Conservation (phyloP, 306 rosid genomes). For the Rosa multiflora region DNA sequence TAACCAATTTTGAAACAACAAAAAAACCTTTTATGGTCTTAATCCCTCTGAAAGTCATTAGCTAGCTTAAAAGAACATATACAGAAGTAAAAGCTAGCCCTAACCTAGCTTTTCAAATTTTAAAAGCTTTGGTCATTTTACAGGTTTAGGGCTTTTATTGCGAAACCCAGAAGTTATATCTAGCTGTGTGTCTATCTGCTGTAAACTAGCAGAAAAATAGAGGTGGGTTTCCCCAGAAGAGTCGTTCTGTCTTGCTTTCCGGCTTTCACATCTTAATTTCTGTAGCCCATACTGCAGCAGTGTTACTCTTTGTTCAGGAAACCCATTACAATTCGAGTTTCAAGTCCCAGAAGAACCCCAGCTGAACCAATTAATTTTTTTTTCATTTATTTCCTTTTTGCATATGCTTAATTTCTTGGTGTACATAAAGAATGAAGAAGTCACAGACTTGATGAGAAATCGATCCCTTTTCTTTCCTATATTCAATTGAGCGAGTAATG, state of each 20-base stretch:
- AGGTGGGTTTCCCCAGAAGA: slow-evolving; percentile 17
- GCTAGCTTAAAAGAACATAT: neutral
- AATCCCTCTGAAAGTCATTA: neutral
- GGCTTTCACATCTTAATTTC: neutral
- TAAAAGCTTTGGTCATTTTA: neutral
- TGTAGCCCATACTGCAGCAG: neutral
- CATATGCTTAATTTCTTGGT: neutral
- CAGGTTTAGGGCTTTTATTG: neutral
- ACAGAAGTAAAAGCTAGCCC: neutral
- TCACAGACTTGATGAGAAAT: neutral
- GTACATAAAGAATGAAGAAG: neutral
- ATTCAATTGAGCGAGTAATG: neutral
- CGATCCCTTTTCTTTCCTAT: neutral
- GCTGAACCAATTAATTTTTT: neutral
- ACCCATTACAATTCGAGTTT: neutral
- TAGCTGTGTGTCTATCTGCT: slow-evolving; percentile 1
- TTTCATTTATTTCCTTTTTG: neutral
- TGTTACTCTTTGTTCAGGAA: neutral
- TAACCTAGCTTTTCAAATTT: neutral
- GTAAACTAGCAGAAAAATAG: neutral
- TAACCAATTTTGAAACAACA: neutral
- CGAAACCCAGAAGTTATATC: neutral
- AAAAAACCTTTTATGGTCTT: neutral
- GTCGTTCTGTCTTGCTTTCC: neutral
- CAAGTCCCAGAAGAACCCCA: neutral